Percentiles rank a stretch among this genome's conserved stretches.
Evolutionary conservation across 805 yeast species (phyloP).

Genomic region (Candida tibetensis): DNA sequence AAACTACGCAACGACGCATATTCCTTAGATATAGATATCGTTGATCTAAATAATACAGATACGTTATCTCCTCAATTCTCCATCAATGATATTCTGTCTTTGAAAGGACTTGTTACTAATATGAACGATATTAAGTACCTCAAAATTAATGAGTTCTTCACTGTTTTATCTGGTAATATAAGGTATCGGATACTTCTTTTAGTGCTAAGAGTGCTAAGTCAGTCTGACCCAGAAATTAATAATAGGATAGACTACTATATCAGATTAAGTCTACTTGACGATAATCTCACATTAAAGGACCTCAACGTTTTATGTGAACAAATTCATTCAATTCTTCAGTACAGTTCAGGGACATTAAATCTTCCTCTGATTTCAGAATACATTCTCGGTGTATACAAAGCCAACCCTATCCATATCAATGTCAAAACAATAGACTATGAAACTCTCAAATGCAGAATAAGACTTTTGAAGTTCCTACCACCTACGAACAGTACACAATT

Average conservation of each 20-base stretch:
- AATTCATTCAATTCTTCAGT: constrained; percentile 9
- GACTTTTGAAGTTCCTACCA: constrained; percentile 3
- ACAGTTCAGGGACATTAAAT: constrained; percentile 10
- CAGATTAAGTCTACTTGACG: constrained; percentile 16
- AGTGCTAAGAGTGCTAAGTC: not conserved
- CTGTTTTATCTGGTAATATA: not conserved
- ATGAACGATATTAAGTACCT: constrained; percentile 1
- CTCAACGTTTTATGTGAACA: constrained; percentile 11
- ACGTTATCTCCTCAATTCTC: constrained; percentile 7
- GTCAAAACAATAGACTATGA: not conserved
- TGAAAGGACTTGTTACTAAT: constrained; percentile 1
- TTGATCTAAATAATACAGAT: not conserved
- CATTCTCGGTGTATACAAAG: constrained; percentile 6
- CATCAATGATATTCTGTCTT: constrained; percentile 3
- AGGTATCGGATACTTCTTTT: not conserved
- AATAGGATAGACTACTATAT: constrained; percentile 17
- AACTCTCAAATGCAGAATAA: constrained; percentile 2
- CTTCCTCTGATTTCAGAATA: constrained; percentile 20
- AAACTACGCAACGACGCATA: not conserved
- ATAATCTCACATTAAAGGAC: constrained; percentile 12
- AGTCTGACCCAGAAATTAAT: constrained; percentile 2
- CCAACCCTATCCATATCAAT: not conserved
- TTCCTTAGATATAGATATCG: not conserved
- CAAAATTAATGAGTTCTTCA: constrained; percentile 4
- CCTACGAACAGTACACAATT: not conserved